A percentile compares a stretch with the other conserved stretches of the same genome.
These are phyloP conservation scores for Uncinocarpus reesii DNA, from an alignment of 2,329 filamentous ascomycete genomes.

Conservation along the genomic window DNA sequence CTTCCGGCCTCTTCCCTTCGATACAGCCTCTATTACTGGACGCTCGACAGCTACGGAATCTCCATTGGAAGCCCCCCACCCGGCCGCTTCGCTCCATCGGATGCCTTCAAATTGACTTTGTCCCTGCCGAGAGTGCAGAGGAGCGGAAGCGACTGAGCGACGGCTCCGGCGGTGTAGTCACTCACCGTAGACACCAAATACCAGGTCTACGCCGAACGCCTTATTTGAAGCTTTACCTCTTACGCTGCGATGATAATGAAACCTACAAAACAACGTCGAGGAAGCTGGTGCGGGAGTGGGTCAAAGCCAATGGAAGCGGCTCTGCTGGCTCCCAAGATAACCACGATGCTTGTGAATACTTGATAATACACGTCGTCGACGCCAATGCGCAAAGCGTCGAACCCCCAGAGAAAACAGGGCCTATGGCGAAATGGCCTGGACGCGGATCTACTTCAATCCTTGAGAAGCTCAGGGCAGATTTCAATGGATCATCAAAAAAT, in stretches of 20 bases:
- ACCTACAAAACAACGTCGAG: conserved; percentile 74
- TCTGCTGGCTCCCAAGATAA: conserved; percentile 55
- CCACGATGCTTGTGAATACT: conserved; percentile 92
- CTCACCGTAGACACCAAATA: conserved; percentile 77
- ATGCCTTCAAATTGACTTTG: conserved; percentile 78
- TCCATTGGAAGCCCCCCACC: conserved; percentile 93
- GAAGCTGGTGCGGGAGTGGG: conserved; percentile 78
- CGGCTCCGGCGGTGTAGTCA: conserved; percentile 26
- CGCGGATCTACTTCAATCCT: conserved; percentile 69
- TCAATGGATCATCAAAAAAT: conserved; percentile 67
- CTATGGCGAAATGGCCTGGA: conserved; percentile 64
- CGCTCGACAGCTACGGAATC: conserved; percentile 74
- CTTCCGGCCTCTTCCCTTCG: conserved; percentile 74
- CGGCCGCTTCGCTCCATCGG: conserved; percentile 88
- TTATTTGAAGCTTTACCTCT: conserved; percentile 79
- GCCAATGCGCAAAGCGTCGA: conserved; percentile 73
- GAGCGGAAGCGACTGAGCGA: conserved; percentile 32
- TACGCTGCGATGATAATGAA: conserved; percentile 93
- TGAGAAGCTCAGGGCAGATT: conserved; percentile 83
- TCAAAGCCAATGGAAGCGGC: conserved; percentile 60
- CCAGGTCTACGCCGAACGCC: conserved; percentile 85
- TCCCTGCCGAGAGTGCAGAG: conserved; percentile 48
- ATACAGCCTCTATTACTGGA: conserved; percentile 66
- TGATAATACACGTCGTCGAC: conserved; percentile 87
- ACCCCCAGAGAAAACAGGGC: conserved; percentile 53